Evolutionary conservation across 1,284 basidiomycete species (phyloP), one percentile per base, ranked within the genome.

Genomic region (Ganoderma boninense): DNA sequence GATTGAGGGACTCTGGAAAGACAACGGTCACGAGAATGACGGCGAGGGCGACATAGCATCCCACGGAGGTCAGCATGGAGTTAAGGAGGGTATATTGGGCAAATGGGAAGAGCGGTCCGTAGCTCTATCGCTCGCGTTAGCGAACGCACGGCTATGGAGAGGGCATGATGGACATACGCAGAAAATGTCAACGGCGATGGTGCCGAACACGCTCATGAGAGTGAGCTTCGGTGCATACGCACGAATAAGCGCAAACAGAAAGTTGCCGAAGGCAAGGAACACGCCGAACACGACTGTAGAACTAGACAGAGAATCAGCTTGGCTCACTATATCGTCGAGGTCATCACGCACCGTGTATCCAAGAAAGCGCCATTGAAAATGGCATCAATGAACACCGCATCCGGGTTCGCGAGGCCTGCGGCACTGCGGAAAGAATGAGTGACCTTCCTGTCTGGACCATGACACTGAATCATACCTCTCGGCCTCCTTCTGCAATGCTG

Each of bases 1-100:
- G 89, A 69, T 89, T 91, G 69, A 94, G 81, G 10, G 90, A 89
- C 79, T 93, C 88, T 0, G 94, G 94, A 77, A 95, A 95, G 70
- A 95, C 83, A 44, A 95, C 76, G 20, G 91, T 72, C 35, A 90
- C 85, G 26, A 85, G 80, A 4, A 84, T 83, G 32, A 92, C 67
- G 0, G 88, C 91, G 57, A 92, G 87, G 1, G 87, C 92, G 62
- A 90, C 78, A 78, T 90, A 94, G 70, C 84, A 87, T 1, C 82
- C 78, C 0, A 89, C 84, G 0, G 93, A 90, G 35, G 90, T 86
- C 63, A 92, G 78, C 70, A 94, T 83, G 0, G 82, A 79, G 59
- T 87, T 87, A 4, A 88, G 81, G 40, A 95, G 78, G 1, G 86
- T 90, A 77, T 95, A 95, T 69, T 92, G 83, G 0, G 84, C 73